Evolutionary conservation across 73 alveolate genomes (phyloP), one percentile per base, ranked within the genome.

Genomic region (Paramecium pentaurelia): DNA sequence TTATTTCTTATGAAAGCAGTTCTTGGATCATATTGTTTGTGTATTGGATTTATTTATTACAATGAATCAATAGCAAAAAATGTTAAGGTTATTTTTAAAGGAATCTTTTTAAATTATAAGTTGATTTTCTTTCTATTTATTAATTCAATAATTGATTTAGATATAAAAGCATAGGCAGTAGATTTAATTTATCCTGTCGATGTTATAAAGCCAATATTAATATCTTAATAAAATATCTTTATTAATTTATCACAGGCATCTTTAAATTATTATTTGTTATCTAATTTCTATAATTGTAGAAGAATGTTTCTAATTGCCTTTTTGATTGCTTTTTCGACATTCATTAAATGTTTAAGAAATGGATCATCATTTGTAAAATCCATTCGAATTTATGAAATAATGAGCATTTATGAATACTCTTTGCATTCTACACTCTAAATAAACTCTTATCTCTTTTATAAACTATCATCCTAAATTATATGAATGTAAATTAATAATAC

Each of bases 301-400:
- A 77, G 89, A 77, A 77, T 77, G 27, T 77, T 77, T 18, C 89
- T 34, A 16, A 77, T 77, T 1, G 59, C 89, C 89, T 77, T 77
- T 20, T 77, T 77, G 18, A 77, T 77, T 10, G 89, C 89, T 38
- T 77, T 77, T 42, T 77, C 89, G 5, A 77, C 89, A 42, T 77
- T 77, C 42, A 77, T 77, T 18, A 77, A 22, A 44, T 77, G 89
- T 30, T 77, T 77, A 16, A 77, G 49, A 42, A 77, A 77, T 38
- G 89, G 89, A 77, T 77, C 89, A 77, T 77, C 89, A 18, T 77
- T 77, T 22, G 89, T 38, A 14, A 77, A 77, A 25, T 77, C 89
- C 89, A 77, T 77, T 44, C 89, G 14, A 22, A 77, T 77, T 42
- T 77, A 32, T 22, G 89, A 77, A 12, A 77, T 32, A 12, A 77